Percentiles rank a stretch among this genome's conserved stretches.
phyloP scores from a whole-genome alignment of 257 asterid genomes.

The Petunia secreta region DNA sequence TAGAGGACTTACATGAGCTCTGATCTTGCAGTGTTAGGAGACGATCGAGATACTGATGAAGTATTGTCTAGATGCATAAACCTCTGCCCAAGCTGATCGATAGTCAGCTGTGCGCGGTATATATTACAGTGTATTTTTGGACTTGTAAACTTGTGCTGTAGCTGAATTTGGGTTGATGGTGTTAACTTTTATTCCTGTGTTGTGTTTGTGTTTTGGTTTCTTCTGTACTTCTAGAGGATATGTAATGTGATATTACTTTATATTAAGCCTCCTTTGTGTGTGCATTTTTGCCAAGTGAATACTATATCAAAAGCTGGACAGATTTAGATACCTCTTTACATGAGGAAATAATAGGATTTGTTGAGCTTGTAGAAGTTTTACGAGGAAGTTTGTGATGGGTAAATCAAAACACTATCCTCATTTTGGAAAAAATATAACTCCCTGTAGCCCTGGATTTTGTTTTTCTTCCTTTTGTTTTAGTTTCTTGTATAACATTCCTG shows the following conservation, averaged over 20 bases:
- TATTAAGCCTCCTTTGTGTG: neutral
- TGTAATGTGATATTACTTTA: neutral
- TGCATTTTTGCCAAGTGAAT: neutral
- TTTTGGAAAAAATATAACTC: neutral
- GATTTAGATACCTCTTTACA: neutral
- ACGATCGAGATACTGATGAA: constrained; percentile 58
- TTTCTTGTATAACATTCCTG: no score
- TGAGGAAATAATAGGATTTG: neutral
- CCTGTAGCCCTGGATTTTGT: neutral
- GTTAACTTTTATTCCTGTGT: neutral
- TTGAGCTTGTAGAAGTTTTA: neutral
- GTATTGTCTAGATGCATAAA: neutral
- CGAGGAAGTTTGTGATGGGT: neutral
- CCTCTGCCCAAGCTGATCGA: neutral
- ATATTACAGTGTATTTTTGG: neutral
- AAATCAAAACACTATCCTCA: neutral
- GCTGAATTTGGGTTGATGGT: constrained; percentile 11
- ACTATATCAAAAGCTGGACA: neutral
- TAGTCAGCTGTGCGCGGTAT: constrained; percentile 13
- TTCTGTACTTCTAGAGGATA: neutral
- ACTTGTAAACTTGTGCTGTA: neutral
- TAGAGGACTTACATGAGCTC: neutral
- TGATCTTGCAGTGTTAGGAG: constrained; percentile 57
- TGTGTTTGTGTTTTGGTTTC: neutral
- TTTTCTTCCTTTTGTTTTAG: no score